Evolutionary conservation across 805 yeast genomes (phyloP).

Genomic region (Danielia reshetovae): DNA sequence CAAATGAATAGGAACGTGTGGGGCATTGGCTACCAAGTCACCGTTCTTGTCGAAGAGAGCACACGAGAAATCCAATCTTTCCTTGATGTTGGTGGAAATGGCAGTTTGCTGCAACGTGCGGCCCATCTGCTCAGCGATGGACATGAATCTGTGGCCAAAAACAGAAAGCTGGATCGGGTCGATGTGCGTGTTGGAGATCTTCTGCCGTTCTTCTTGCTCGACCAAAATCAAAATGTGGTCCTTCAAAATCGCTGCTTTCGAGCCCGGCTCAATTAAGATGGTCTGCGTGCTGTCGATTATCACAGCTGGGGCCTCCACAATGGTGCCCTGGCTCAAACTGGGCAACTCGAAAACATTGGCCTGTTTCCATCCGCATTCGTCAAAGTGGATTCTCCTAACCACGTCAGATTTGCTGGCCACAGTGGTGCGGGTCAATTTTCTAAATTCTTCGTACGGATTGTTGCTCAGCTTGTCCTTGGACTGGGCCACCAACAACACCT

Average conservation of each 20-base stretch:
- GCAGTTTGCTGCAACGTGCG: conserved; percentile 42
- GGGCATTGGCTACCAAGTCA: conserved; percentile 45
- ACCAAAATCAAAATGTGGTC: conserved; percentile 14
- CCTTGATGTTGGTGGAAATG: conserved; percentile 43
- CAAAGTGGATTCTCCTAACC: conserved; percentile 11
- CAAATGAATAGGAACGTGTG: conserved; percentile 43
- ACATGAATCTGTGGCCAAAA: conserved; percentile 21
- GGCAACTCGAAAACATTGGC: conserved; percentile 16
- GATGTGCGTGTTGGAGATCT: neutral
- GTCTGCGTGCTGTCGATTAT: conserved; percentile 26
- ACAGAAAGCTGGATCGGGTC: conserved; percentile 19
- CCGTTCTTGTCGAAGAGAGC: conserved; percentile 41
- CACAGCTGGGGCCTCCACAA: conserved; percentile 13
- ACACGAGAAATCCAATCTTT: conserved; percentile 43
- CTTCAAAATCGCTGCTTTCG: conserved; percentile 13
- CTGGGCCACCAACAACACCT: conserved; percentile 7
- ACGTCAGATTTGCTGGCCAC: neutral
- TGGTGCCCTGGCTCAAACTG: conserved; percentile 8
- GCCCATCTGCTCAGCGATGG: conserved; percentile 39
- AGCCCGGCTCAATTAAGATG: conserved; percentile 18
- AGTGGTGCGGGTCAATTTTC: conserved; percentile 15
- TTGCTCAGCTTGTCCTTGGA: conserved; percentile 16
- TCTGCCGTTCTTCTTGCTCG: neutral
- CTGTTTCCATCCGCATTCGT: neutral
- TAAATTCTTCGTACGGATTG: conserved; percentile 19